Evolutionary conservation across 2,329 filamentous ascomycete genomes (phyloP).

Genomic region (Pestalotiopsis sp.): DNA sequence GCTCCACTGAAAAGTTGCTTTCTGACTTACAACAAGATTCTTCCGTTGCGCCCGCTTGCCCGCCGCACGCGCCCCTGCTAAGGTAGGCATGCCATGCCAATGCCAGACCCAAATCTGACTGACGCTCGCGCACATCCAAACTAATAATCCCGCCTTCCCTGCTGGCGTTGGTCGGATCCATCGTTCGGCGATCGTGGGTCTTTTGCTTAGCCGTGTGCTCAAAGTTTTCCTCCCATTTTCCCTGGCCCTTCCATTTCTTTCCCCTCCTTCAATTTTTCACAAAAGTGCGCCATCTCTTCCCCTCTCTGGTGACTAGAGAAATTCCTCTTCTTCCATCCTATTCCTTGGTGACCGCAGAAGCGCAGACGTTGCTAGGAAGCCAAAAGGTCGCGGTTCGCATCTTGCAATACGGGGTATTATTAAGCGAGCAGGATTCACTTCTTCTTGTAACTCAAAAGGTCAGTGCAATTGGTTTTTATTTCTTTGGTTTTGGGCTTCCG

Average conservation of each 20-base stretch:
- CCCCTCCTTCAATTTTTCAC: slow-evolving; percentile 6
- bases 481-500: background rate
- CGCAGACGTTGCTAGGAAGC: slow-evolving; percentile 5
- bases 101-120: slow-evolving; percentile 1
- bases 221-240: slow-evolving; percentile 9
- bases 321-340: background rate
- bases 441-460: background rate
- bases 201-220: slow-evolving; percentile 4
- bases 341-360: slow-evolving; percentile 2
- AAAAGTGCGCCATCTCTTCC: background rate
- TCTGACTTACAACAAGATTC: background rate
- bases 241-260: slow-evolving; percentile 3
- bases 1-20: slow-evolving; percentile 9
- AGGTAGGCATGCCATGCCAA: background rate
- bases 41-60: background rate
- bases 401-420: background rate
- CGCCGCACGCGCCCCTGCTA: background rate
- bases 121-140: background rate
- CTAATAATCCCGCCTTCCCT: slow-evolving; percentile 4
- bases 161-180: slow-evolving; percentile 8
- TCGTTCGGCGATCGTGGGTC: slow-evolving; percentile 12
- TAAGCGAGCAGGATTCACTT: slow-evolving; percentile 1
- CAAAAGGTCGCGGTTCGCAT: background rate
- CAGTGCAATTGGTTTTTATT: background rate
- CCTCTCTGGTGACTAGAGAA: background rate